Base-by-base conservation (phyloP, 2,329 filamentous ascomycete genomes). In the Fusarium sp. region DNA sequence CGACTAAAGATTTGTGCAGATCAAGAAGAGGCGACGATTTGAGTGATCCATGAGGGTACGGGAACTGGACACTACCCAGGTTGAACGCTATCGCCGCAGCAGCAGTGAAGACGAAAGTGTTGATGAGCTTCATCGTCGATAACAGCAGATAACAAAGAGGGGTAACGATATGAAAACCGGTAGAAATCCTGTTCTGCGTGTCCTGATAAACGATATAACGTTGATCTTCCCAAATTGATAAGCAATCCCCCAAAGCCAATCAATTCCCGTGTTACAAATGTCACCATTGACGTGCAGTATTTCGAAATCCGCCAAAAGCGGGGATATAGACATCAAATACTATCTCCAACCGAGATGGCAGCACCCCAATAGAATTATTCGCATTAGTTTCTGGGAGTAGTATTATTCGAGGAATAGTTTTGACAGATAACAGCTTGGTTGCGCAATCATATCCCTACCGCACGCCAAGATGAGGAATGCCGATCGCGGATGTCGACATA, bases 391-490 rank as follows among this genome's bases (percentile, higher is more conserved):
- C 3, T 1, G 10, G 5, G 7, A 14, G 9, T n/a, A 20, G 18
- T 29, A 53, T 29, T 9, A 4, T 4, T 38, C 12, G 1, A 15
- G 18, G 11, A 22, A 38, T n/a, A 15, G 9, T 2, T 5, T 27
- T 52, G 49, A 27, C 18, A 53, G 33, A 53, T 53, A 53, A n/a
- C 22, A n/a, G 3, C 33, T n/a, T 33, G 4, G 22, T 53, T 53
- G 33, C 49, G 49, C 49, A 10, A 53, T 53, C 27, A 53, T 39
- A 5, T 13, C 33, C 49, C 49, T 5, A 7, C 1, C 49, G 33
- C 49, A 53, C 49, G 49, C 49, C 49, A 53, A 53, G 49, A 39
- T 53, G 49, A 53, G 49, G 33, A 53, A 27, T 39, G 49, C 33
- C 49, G 49, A 53, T 53, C 49, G 10, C 33, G 49, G 49, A 53